phyloP scores from a whole-genome alignment of 306 rosid species.

The Carpinus fangiana region DNA sequence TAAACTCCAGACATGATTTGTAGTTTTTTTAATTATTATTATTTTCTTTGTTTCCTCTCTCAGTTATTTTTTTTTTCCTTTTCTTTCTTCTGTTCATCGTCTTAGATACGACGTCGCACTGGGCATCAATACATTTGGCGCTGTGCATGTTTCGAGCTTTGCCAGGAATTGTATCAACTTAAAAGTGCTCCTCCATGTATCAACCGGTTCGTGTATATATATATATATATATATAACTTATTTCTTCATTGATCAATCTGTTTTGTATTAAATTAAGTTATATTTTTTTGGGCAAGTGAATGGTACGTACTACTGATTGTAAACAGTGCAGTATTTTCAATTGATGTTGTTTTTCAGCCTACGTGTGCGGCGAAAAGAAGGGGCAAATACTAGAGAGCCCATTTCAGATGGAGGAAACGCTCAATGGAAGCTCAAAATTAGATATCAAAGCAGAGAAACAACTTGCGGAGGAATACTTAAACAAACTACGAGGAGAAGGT shows the following conservation, averaged over 20 bases:
- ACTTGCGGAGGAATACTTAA: constrained; percentile 19
- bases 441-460: constrained; percentile 32
- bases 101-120: constrained; percentile 41
- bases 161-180: constrained; percentile 33
- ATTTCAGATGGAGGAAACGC: constrained; percentile 16
- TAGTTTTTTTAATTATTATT: too few species aligned
- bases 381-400: constrained; percentile 31
- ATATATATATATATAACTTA: background rate
- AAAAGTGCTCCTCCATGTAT: constrained; percentile 34
- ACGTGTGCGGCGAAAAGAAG: constrained; percentile 22
- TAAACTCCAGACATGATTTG: too few species aligned
- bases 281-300: too few species aligned
- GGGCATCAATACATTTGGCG: constrained; percentile 39
- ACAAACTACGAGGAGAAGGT: constrained; percentile 12
- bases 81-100: background rate
- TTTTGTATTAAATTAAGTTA: too few species aligned
- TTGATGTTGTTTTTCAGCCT: constrained; percentile 28
- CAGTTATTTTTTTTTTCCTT: too few species aligned
- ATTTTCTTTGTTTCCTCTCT: too few species aligned
- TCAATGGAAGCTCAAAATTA: constrained; percentile 16
- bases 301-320: too few species aligned
- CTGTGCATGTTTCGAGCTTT: constrained; percentile 19
- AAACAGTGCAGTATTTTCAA: background rate
- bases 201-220: constrained; percentile 38
- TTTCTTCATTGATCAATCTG: too few species aligned